These are phyloP conservation scores for Coemansia aciculifera DNA, from an alignment of 192 early-diverging fungal genomes.

Conservation along the genomic window DNA sequence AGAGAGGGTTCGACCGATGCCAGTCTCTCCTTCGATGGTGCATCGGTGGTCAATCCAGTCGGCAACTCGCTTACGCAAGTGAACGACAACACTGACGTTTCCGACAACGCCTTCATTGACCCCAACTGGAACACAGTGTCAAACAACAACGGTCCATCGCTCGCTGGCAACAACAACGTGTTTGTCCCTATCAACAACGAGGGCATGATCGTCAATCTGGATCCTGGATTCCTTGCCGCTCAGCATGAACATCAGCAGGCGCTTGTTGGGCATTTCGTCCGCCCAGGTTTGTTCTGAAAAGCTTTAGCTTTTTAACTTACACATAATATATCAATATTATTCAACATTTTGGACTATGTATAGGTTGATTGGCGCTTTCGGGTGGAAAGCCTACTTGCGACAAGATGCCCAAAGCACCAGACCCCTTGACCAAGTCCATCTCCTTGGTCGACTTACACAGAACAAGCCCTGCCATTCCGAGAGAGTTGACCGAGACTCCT, in stretches of 20 bases:
- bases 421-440: conserved; percentile 38
- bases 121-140: conserved; percentile 47
- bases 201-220: conserved; percentile 54
- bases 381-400: conserved; percentile 40
- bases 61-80: conserved; percentile 51
- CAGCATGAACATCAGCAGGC: conserved; percentile 44
- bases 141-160: conserved; percentile 42
- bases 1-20: conserved; percentile 30
- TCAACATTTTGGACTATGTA: not conserved
- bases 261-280: conserved; percentile 38
- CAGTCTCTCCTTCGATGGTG: conserved; percentile 36
- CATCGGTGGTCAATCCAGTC: conserved; percentile 36
- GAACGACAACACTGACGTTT: conserved; percentile 50
- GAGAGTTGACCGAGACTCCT: conserved; percentile 60
- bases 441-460: conserved; percentile 58
- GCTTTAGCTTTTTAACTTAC: not conserved
- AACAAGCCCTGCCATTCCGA: conserved; percentile 67
- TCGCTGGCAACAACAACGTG: conserved; percentile 47
- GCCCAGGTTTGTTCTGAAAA: conserved; percentile 27
- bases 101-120: conserved; percentile 47
- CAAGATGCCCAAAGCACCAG: conserved; percentile 51
- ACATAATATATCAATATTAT: not conserved
- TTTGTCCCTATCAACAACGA: conserved; percentile 53
- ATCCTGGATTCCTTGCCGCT: conserved; percentile 25
- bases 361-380: no score